Evolutionary conservation across 2,329 filamentous ascomycete genomes (phyloP).

Genomic region (Penicillium verrucosum): DNA sequence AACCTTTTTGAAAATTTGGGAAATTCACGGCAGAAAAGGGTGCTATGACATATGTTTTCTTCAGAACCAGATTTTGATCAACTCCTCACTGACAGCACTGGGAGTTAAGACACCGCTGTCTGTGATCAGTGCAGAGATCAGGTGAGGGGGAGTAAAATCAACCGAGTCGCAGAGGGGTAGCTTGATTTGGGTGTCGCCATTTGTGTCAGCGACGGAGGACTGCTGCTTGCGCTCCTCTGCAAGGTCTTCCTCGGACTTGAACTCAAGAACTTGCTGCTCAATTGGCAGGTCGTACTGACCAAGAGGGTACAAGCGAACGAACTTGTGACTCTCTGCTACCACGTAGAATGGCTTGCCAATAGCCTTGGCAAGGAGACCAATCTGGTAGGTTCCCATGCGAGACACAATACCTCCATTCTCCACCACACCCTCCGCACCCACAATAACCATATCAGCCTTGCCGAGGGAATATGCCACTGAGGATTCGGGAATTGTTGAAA

Average conservation of each 20-base stretch:
- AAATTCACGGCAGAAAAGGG: conserved; percentile 11
- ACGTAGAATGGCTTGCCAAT: conserved; percentile 80
- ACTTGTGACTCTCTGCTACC: conserved; percentile 94
- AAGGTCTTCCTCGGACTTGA: conserved; percentile 57
- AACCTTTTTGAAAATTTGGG: conserved; percentile 1
- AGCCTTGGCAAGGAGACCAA: conserved; percentile 74
- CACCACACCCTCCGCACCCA: conserved; percentile 77
- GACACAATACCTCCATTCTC: conserved; percentile 93
- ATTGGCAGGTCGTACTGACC: conserved; percentile 79
- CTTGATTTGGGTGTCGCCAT: conserved; percentile 16
- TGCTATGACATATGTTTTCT: not conserved
- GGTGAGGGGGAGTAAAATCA: conserved; percentile 55
- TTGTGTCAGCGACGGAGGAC: conserved; percentile 22
- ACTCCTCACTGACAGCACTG: conserved; percentile 63
- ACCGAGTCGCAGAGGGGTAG: conserved; percentile 38
- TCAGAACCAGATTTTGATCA: conserved; percentile 62
- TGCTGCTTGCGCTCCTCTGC: conserved; percentile 47
- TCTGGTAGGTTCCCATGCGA: conserved; percentile 79
- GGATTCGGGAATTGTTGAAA: conserved; percentile 74
- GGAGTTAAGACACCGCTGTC: conserved; percentile 62
- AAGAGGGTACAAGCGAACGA: conserved; percentile 80
- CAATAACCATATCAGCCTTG: conserved; percentile 66
- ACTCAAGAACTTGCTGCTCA: conserved; percentile 73
- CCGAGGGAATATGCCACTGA: conserved; percentile 76
- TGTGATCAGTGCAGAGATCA: conserved; percentile 64